These are phyloP conservation scores for Triglochin maritima DNA, from an alignment of 106 monocot genomes.

Conservation along the genomic window DNA sequence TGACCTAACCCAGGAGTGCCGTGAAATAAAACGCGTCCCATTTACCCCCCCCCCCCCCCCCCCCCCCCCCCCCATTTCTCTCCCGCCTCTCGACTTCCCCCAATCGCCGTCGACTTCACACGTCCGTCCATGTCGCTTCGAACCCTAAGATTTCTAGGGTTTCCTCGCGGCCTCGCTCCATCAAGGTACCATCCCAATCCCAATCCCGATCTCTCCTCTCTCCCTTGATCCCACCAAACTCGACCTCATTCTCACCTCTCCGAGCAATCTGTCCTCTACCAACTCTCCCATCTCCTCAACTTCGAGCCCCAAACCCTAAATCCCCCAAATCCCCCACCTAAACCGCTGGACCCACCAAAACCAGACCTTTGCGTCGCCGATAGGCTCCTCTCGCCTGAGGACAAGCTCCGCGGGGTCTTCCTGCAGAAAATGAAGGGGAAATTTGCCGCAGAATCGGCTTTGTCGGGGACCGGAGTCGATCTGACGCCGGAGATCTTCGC, in stretches of 20 bases:
- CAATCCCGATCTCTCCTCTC: not conserved
- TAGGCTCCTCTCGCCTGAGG: conserved; percentile 41
- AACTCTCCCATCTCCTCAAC: conserved; percentile 40
- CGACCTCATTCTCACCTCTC: conserved; percentile 6
- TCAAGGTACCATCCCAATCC: conserved; percentile 1
- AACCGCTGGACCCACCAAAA: not conserved
- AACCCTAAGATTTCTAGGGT: not conserved
- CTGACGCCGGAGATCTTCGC: conserved; percentile 51
- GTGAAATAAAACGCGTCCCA: too few species aligned
- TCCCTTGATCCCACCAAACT: too few species aligned
- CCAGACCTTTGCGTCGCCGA: not conserved
- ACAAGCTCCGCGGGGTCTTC: conserved; percentile 73
- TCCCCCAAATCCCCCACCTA: not conserved
- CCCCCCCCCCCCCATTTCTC: too few species aligned
- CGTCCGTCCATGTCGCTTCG: conserved; percentile 1
- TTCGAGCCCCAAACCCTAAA: conserved; percentile 10
- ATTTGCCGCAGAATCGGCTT: conserved; percentile 44
- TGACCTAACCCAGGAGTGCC: too few species aligned
- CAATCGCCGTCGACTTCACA: not conserved
- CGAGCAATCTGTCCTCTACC: conserved; percentile 32
- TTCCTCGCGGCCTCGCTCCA: not conserved
- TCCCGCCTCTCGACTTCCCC: not conserved
- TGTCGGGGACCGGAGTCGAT: conserved; percentile 45
- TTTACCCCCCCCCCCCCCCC: too few species aligned
- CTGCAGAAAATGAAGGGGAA: conserved; percentile 45